phyloP scores from a whole-genome alignment of 2,329 filamentous ascomycete genomes.

The Macrophomina pseudophaseolina region DNA sequence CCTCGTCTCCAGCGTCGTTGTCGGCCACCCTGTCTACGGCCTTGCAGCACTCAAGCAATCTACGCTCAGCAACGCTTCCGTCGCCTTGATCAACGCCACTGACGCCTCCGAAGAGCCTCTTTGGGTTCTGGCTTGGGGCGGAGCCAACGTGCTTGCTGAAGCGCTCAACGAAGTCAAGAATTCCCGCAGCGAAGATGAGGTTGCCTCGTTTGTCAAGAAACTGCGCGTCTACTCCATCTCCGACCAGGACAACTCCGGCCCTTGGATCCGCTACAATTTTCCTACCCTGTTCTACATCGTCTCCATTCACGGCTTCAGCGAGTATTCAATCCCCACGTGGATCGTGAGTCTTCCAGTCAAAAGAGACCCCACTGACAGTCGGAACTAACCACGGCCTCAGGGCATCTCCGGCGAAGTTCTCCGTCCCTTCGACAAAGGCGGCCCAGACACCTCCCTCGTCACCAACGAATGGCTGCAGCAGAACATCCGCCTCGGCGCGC shows the following conservation, averaged over 20 bases:
- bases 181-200: conserved; percentile 37
- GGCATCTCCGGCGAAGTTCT: conserved; percentile 36
- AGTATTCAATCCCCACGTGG: conserved; percentile 57
- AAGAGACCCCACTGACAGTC: background rate
- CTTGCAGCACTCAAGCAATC: conserved; percentile 41
- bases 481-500: conserved; percentile 52
- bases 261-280: conserved; percentile 54
- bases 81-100: conserved; percentile 33
- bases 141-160: conserved; percentile 57
- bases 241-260: conserved; percentile 59
- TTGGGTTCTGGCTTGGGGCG: conserved; percentile 59
- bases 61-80: conserved; percentile 29
- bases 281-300: conserved; percentile 58
- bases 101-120: conserved; percentile 47
- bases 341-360: conserved; percentile 33
- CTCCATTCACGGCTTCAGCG: conserved; percentile 56
- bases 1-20: conserved; percentile 29
- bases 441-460: conserved; percentile 49
- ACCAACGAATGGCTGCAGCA: conserved; percentile 53
- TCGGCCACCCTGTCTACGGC: conserved; percentile 46
- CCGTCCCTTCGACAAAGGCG: conserved; percentile 47
- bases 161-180: conserved; percentile 49
- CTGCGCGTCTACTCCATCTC: conserved; percentile 60
- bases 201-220: conserved; percentile 46
- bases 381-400: background rate